phyloP scores from a whole-genome alignment of 2,329 filamentous ascomycete species.

The Aureobasidium namibiae region DNA sequence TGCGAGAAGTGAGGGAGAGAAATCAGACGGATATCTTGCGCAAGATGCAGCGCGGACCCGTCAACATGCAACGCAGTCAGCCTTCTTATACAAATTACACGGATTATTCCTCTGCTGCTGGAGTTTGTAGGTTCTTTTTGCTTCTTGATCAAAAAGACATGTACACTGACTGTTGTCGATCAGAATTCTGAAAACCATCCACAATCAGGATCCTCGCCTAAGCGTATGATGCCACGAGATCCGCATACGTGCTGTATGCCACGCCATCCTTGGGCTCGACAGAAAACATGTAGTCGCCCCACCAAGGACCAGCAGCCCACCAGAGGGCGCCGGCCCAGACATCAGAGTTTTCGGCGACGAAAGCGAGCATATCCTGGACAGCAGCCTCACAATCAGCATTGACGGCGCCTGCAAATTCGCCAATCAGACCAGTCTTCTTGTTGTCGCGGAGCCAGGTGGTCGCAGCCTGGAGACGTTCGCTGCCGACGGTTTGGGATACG shows the following conservation, averaged over 20 bases:
- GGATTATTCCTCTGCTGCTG: neutral
- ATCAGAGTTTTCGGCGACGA: constrained; percentile 41
- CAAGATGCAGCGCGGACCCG: neutral
- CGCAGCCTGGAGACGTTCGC: constrained; percentile 42
- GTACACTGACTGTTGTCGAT: neutral
- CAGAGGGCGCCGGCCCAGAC: constrained; percentile 47
- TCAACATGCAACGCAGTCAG: neutral
- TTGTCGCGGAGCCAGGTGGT: constrained; percentile 48
- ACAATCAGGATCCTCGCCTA: neutral
- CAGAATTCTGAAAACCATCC: neutral
- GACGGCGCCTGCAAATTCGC: constrained; percentile 47
- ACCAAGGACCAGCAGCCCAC: constrained; percentile 50
- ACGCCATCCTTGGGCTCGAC: constrained; percentile 8
- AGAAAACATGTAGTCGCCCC: constrained; percentile 22
- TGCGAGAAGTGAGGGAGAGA: constrained; percentile 3
- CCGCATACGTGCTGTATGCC: constrained; percentile 1
- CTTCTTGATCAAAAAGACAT: neutral
- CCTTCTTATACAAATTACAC: neutral
- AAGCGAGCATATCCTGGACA: constrained; percentile 41
- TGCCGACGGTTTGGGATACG: constrained; percentile 46
- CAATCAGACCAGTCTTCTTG: constrained; percentile 44
- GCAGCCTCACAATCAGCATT: constrained; percentile 44
- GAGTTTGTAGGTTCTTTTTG: neutral
- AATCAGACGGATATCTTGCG: neutral
- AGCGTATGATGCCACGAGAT: neutral